A percentile compares a stretch with the other conserved stretches of the same genome.
Evolutionary conservation across 805 yeast genomes (phyloP).

Genomic region (Candida railenensis): DNA sequence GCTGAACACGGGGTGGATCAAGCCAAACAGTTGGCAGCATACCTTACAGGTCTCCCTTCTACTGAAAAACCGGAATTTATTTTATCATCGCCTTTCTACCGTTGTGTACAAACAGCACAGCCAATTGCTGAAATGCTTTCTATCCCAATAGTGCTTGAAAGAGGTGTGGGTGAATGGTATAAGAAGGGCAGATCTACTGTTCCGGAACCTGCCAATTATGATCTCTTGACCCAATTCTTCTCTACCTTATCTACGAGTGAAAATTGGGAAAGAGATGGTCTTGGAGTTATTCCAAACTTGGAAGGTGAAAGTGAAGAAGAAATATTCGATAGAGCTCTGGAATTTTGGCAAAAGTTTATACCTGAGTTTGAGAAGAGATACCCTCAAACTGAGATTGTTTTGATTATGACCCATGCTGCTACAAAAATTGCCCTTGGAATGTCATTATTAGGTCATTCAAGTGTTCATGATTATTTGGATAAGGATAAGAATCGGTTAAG

Average conservation of each 20-base stretch:
- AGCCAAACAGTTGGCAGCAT: conserved; percentile 74
- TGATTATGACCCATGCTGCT: conserved; percentile 93
- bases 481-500: conserved; percentile 43
- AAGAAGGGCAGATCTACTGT: conserved; percentile 63
- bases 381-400: conserved; percentile 61
- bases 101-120: conserved; percentile 80
- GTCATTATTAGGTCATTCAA: conserved; percentile 55
- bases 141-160: conserved; percentile 63
- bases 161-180: conserved; percentile 94
- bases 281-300: conserved; percentile 58
- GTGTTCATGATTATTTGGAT: conserved; percentile 53
- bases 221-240: conserved; percentile 53
- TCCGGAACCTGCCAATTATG: conserved; percentile 65
- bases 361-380: conserved; percentile 52
- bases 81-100: conserved; percentile 80
- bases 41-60: conserved; percentile 40
- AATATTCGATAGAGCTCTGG: conserved; percentile 59
- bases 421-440: conserved; percentile 85
- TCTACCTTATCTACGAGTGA: conserved; percentile 34
- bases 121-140: conserved; percentile 65
- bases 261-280: conserved; percentile 48
- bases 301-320: conserved; percentile 75
- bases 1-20: conserved; percentile 88
- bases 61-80: conserved; percentile 67
- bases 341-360: conserved; percentile 56